Base-by-base conservation (phyloP, 495 filamentous ascomycete genomes). In the Penicillium atrosanguineum region DNA sequence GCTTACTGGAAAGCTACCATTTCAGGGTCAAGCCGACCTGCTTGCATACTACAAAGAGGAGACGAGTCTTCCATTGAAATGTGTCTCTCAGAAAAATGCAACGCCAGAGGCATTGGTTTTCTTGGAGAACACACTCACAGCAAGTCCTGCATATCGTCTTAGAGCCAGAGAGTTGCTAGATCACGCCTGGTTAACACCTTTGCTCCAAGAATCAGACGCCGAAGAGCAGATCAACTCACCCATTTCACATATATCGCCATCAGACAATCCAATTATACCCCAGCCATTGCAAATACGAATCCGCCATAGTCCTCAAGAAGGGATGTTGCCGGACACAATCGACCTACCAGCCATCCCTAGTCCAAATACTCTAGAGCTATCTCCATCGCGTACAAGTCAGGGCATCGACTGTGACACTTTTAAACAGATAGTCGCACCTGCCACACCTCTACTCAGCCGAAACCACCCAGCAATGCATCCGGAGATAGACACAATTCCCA, bases 1-100 rank as follows among this genome's bases (percentile, higher is more conserved):
- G 20, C 40, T 58, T 15, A 46, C 50, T 0, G 39, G 39, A 18
- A 44, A 50, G 25, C 29, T 53, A n/a, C 55, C 41, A 15, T 59
- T 55, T 20, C 23, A 25, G 1, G 16, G 8, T 6, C 41, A 44
- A 45, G 23, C 12, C 6, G 28, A 52, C 12, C 28, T 59, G 4
- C 36, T 54, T 20, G 46, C 36, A 31, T 59, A 55, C 52, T 46
- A 45, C 41, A 50, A 37, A 11, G 46, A 23, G 0, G 41, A 53
- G 43, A 28, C 25, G 12, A 29, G 19, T 15, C 42, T 54, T 12
- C 51, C 56, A 23, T 20, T 42, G 12, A 26, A n/a, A 2, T 36
- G 7, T 6, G 20, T 55, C 6, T 8, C 18, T 4, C 42, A 23
- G 7, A 4, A 28, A 28, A 16, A n/a, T 34, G 7, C 29, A 25